Evolutionary conservation across 257 asterid species (phyloP), one percentile per base, ranked within the genome.

Genomic region (Plantago ovata): DNA sequence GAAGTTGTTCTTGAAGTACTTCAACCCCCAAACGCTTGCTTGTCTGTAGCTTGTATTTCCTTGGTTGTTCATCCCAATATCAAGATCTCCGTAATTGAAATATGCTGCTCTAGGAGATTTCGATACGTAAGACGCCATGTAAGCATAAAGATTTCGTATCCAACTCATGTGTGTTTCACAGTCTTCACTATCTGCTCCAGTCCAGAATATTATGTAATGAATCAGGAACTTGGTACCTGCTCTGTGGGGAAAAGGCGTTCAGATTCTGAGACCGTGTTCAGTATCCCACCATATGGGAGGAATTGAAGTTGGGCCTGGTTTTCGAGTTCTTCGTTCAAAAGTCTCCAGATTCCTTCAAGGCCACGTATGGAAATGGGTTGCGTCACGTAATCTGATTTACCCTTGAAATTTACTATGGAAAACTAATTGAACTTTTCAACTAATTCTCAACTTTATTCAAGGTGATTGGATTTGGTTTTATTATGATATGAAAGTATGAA

Each of bases 201-300:
- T 1, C 78, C 73, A 76, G 0, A 0, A 7, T 0, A 72, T 56
- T 10, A 10, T 51, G 4, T 76, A 72, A 5, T 72, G 71, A 38
- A 76, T 72, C 71, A 62, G 57, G 71, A 51, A 72, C 21, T 69
- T 53, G 19, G 53, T 69, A 0, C 82, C 82, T 3, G 67, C 14
- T 24, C 78, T 42, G 60, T 76, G 82, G 0, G 76, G 74, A 58
- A 72, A 76, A 6, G 78, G 78, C 8, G 68, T 72, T 58, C 78
- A 0, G 71, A 69, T 62, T 65, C 78, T 2, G 76, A 61, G 40
- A 41, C 36, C 0, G 51, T 38, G 56, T 62, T 55, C 39, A 76
- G 6, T 14, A 45, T 68, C 14, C 82, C 78, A 36, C 78, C 78
- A 18, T 72, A 76, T 0, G 78, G 82, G n/a, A n/a, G n/a, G n/a